A percentile compares a stretch with the other conserved stretches of the same genome.
phyloP scores from a whole-genome alignment of 352 stramenopile species.

The Pythium periplocum region DNA sequence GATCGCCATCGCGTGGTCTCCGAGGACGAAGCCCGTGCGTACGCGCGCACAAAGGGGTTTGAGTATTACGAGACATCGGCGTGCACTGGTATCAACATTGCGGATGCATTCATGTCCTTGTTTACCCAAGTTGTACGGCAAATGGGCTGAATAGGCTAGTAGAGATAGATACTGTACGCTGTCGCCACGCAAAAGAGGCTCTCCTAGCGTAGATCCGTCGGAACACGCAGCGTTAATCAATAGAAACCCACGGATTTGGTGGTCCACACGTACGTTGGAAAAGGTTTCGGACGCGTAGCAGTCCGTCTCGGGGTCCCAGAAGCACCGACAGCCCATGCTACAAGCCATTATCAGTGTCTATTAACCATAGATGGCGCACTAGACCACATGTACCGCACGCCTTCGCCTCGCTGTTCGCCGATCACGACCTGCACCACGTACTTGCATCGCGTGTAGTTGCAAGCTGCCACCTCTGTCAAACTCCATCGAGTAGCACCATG shows the following conservation, averaged over 20 bases:
- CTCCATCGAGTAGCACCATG: background rate
- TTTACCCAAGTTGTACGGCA: constrained; percentile 63
- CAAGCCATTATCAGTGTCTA: background rate
- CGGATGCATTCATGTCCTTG: constrained; percentile 79
- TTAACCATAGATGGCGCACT: background rate
- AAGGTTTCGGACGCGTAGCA: constrained; percentile 88
- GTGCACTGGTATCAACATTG: constrained; percentile 81
- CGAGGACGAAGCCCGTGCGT: constrained; percentile 75
- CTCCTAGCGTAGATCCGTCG: constrained; percentile 33
- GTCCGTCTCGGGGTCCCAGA: constrained; percentile 88
- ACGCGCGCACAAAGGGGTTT: constrained; percentile 69
- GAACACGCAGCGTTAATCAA: no score
- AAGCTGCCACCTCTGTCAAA: constrained; percentile 13
- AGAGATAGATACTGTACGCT: constrained; percentile 87
- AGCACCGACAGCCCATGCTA: constrained; percentile 88
- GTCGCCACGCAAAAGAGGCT: constrained; percentile 87
- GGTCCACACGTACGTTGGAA: constrained; percentile 56
- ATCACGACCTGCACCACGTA: constrained; percentile 91
- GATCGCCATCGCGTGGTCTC: constrained; percentile 71
- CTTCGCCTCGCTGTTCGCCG: constrained; percentile 84
- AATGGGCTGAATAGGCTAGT: constrained; percentile 41
- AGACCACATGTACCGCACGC: constrained; percentile 33
- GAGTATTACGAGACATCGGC: constrained; percentile 93
- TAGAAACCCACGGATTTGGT: background rate
- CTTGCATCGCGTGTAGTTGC: constrained; percentile 85